A percentile compares a stretch with the other conserved stretches of the same genome.
Conservation (phyloP, 495 filamentous ascomycete species). For the Glutinoglossum americanum region DNA sequence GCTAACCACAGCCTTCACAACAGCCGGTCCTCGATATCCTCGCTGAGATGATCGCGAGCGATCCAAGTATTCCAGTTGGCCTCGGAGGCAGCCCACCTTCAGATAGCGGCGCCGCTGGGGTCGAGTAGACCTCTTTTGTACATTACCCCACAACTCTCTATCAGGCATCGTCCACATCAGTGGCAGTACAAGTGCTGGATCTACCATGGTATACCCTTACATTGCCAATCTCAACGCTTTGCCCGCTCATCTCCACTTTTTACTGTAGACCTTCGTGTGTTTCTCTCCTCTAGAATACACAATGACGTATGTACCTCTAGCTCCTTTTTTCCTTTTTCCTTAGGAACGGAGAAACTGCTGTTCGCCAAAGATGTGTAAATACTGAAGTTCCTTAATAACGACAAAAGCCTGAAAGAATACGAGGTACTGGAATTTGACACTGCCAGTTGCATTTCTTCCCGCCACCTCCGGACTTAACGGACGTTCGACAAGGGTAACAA, state of each 20-base stretch:
- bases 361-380: constrained; percentile 1
- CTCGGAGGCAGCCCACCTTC: background rate
- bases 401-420: background rate
- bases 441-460: background rate
- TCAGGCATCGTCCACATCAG: background rate
- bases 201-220: too few relatives aligned
- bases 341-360: background rate
- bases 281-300: background rate
- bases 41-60: constrained; percentile 92
- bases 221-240: background rate
- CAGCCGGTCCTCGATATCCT: constrained; percentile 83
- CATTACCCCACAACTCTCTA: background rate
- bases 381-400: background rate
- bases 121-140: background rate
- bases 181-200: background rate
- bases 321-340: background rate
- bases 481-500: too few relatives aligned
- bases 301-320: background rate
- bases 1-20: background rate
- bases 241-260: background rate
- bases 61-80: constrained; percentile 42
- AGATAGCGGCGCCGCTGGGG: background rate
- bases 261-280: background rate
- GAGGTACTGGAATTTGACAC: background rate
- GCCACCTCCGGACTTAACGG: too few relatives aligned